Percentiles rank a stretch among this genome's conserved stretches.
Evolutionary conservation across 2,329 filamentous ascomycete genomes (phyloP).

Genomic region (Monosporascus sp.): DNA sequence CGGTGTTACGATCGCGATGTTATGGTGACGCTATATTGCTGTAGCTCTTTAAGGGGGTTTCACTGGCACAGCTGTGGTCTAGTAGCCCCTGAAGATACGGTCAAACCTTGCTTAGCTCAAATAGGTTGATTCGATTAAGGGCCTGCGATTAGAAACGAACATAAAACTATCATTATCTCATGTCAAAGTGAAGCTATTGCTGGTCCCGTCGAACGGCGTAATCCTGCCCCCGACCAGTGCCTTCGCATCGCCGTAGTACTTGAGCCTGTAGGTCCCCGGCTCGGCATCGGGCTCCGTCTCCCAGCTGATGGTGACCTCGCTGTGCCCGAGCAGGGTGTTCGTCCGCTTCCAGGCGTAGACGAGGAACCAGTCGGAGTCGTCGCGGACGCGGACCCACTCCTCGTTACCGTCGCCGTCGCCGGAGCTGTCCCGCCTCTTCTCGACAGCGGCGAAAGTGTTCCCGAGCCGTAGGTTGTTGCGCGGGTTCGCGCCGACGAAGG

Average conservation of each 20-base stretch:
- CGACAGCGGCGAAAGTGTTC: constrained; percentile 71
- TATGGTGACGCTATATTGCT: too few relatives aligned
- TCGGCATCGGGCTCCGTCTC: constrained; percentile 59
- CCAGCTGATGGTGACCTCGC: constrained; percentile 76
- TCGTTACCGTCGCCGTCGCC: constrained; percentile 29
- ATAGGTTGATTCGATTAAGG: not conserved
- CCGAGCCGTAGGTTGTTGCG: constrained; percentile 80
- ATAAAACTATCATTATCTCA: constrained; percentile 5
- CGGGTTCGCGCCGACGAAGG: constrained; percentile 83
- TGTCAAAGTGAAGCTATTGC: constrained; percentile 44
- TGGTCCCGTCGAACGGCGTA: constrained; percentile 63
- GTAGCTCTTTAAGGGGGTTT: too few relatives aligned
- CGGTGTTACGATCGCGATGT: too few relatives aligned
- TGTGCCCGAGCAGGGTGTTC: constrained; percentile 64
- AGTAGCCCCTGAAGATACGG: too few relatives aligned
- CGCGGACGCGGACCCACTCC: constrained; percentile 60
- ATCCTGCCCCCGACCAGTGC: constrained; percentile 52
- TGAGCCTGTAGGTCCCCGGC: constrained; percentile 67
- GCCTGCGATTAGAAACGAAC: too few relatives aligned
- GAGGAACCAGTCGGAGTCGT: constrained; percentile 78
- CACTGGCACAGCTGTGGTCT: too few relatives aligned
- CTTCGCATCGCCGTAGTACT: constrained; percentile 83
- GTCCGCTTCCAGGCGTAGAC: constrained; percentile 75
- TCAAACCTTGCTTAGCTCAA: not conserved
- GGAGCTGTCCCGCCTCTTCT: constrained; percentile 44